A percentile compares a stretch with the other conserved stretches of the same genome.
Conservation (phyloP, 139 green algal genomes). For the Volvox africanus region DNA sequence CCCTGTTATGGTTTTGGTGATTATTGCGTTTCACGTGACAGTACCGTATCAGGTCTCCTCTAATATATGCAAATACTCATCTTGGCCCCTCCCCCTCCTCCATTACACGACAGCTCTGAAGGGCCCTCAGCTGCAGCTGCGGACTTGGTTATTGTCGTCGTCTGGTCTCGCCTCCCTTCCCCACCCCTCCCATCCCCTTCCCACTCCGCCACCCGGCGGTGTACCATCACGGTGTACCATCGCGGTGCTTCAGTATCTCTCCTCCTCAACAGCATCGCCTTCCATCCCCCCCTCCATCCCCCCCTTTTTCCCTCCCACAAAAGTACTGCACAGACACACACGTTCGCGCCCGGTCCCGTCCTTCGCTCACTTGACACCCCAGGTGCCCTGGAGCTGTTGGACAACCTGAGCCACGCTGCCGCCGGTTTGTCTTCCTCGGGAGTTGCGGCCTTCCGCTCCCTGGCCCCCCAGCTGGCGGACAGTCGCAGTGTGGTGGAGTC, state of each 20-base stretch:
- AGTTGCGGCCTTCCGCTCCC: constrained; percentile 51
- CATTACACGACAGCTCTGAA: no score
- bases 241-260: no score
- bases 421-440: constrained; percentile 51
- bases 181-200: no score
- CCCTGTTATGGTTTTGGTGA: neutral
- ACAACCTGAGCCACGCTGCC: constrained; percentile 62
- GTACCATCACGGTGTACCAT: no score
- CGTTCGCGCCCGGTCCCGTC: neutral
- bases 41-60: no score
- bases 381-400: constrained; percentile 81
- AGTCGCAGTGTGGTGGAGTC: constrained; percentile 46
- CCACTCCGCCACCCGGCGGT: neutral
- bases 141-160: no score
- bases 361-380: neutral
- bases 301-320: neutral
- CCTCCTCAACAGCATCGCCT: no score
- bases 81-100: no score
- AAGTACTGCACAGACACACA: neutral
- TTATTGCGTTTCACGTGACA: no score
- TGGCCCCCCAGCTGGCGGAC: constrained; percentile 47
- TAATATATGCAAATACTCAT: no score
- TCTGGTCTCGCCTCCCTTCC: neutral
- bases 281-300: neutral
- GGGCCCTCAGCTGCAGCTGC: no score